Conservation (phyloP, 805 yeast species). For the Candida saitoana region DNA sequence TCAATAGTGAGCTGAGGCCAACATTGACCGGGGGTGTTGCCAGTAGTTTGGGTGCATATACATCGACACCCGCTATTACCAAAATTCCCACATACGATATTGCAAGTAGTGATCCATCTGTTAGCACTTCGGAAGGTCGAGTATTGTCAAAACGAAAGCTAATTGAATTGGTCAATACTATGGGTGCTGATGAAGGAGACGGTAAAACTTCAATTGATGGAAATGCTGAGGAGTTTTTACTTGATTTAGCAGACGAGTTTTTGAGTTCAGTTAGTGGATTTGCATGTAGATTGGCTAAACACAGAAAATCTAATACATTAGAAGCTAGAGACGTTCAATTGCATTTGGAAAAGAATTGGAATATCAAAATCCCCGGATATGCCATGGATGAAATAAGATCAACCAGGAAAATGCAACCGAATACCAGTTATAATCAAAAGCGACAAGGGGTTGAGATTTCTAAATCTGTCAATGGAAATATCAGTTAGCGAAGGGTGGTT, state of each 20-base stretch:
- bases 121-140: constrained; percentile 49
- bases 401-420: constrained; percentile 69
- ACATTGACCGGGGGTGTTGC: constrained; percentile 83
- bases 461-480: constrained; percentile 54
- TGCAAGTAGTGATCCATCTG: constrained; percentile 24
- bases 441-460: constrained; percentile 64
- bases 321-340: constrained; percentile 89
- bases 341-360: constrained; percentile 91
- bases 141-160: constrained; percentile 87
- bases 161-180: constrained; percentile 78
- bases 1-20: constrained; percentile 58
- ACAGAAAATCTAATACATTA: constrained; percentile 79
- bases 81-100: constrained; percentile 80
- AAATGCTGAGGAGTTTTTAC: constrained; percentile 84
- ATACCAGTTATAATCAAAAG: constrained; percentile 59
- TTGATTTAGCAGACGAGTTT: constrained; percentile 95
- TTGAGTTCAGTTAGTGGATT: constrained; percentile 86
- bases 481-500: constrained; percentile 12
- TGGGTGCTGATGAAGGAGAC: constrained; percentile 85
- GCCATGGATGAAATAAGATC: constrained; percentile 85
- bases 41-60: constrained; percentile 54
- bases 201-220: constrained; percentile 90
- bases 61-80: constrained; percentile 71
- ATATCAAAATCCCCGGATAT: constrained; percentile 89
- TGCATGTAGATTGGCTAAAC: constrained; percentile 94